Base-by-base conservation (phyloP, 2,329 filamentous ascomycete species). In the Sclerotiophoma versabilis region DNA sequence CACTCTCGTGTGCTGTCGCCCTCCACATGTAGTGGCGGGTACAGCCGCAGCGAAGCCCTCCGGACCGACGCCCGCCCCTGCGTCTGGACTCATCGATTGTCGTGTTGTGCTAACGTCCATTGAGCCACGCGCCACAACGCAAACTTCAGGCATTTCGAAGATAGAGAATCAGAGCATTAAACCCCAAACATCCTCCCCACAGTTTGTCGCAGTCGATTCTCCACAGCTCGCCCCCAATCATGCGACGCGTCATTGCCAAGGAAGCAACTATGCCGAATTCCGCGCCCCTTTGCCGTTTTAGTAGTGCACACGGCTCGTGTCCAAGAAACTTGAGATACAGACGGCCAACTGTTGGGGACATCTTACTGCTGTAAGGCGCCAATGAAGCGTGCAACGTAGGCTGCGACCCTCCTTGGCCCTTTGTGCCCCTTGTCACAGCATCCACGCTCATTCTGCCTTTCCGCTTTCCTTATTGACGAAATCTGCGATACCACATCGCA, bases 161-260 rank as follows among this genome's bases (percentile, higher is more conserved):
- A 29, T 29, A 7, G 5, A n/a, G 4, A 29, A 14, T 25, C 12
- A 15, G 25, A 43, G 30, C 32, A 1, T 26, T 12, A 43, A 45
- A 43, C 15, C 44, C 44, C 44, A 43, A 36, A 48, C 37, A 44
- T 2, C 1, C 33, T 30, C 46, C 10, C 51, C 45, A 54, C 41
- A 41, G 8, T 41, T 33, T 49, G 45, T 44, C 41, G 39, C 51
- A 36, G 30, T 17, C 15, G 17, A 17, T 23, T 51, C 41, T 45
- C 49, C 49, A 41, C 49, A 23, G 10, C 10, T 36, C 27, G 39
- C 36, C 42, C 41, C 49, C 36, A 59, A 48, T 32, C 4, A 54
- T 49, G 42, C 45, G 45, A 58, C 62, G 60, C 62, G 60, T 63
- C 62, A 63, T 59, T 57, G 62, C 62, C 62, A 64, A 64, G 62